Evolutionary conservation across 805 yeast species (phyloP), one percentile per base, ranked within the genome.

Genomic region (Schwanniomyces vanrijiae): DNA sequence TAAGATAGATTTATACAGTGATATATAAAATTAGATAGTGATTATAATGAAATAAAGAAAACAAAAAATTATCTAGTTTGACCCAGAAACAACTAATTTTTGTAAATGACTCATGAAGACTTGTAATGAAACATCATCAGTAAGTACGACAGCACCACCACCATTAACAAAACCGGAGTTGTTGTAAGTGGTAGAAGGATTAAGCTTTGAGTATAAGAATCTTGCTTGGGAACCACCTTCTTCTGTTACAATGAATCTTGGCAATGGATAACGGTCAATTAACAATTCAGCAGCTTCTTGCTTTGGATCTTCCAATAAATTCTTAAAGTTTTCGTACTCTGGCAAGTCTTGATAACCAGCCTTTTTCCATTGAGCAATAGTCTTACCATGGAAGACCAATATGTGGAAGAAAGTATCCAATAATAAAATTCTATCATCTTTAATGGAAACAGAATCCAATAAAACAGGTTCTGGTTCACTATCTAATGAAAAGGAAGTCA

Each of bases 141-240:
- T 94, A 65, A 92, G 83, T 42, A 94, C 97, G 56, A 89, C 88
- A 11, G 94, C 89, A 46, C 81, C 76, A 48, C 71, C 71, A 43
- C 73, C 66, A 43, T 64, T 53, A 29, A 72, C 70, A 52, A 73
- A 74, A 43, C 81, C 83, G 42, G 76, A 69, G 54, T 81, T 80
- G 64, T 85, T 83, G 64, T 87, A 86, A 34, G 91, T 85, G 53
- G 88, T 90, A 40, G 96, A 86, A 35, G 99, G 99, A 68, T 95
- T 94, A 67, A 94, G 82, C 71, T 90, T 94, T 24, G 97, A 89
- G 68, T 90, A 83, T 68, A 94, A 78, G 78, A 94, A 94, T 71
- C 99, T 84, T 2, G 98, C 97, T 72, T 94, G 99, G 13, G 97
- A 91, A 46, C 97, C 97, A 59, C 99, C 98, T 59, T 92, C 97